Base-by-base conservation (phyloP, 208 protist species). In the Trypanosoma scelopori region DNA sequence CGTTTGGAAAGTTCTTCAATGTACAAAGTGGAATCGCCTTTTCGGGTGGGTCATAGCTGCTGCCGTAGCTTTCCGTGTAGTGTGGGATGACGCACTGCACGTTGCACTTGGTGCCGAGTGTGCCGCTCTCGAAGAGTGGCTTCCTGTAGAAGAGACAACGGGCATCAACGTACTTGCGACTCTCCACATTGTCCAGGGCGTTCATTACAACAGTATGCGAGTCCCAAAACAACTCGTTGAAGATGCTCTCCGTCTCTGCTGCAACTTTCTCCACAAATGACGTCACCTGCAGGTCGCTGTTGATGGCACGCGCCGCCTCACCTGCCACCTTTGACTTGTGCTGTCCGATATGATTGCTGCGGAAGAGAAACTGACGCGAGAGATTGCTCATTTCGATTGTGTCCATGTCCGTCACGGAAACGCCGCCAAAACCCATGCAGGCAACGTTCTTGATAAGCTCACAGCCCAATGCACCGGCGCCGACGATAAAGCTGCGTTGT, bases 1-100 rank as follows among this genome's bases (percentile, higher is more conserved):
- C 78, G 79, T 99, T 98, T n/a, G 99, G 99, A 85, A 99, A 99
- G 82, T 99, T 99, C 79, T 99, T 99, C 20, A 99, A 81, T 16
- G 99, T 99, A 84, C 99, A 99, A n/a, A 99, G 88, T 27, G 99
- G 98, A 71, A 99, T 99, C 9, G 85, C 84, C 77, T 99, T 98
- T 81, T 99, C 98, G 27, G 98, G 98, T 23, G 98, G 98, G 79
- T 99, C 98, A 61, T 87, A 82, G 47, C 90, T 98, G 23, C 87
- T 94, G 55, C 91, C 86, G 88, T 99, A 99, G 55, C 87, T 98
- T 81, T 99, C 98, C 23, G 99, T 99, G 32, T 99, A 69, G 32
- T 81, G 75, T 13, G 99, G 99, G 39, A 99, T 91, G 41, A 99
- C 90, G 6, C 98, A 92, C 87, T 99, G 97, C 72, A 88, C 89